Base-by-base conservation (phyloP, 1,139 yeast species). In the Suhomyces yuchorum region DNA sequence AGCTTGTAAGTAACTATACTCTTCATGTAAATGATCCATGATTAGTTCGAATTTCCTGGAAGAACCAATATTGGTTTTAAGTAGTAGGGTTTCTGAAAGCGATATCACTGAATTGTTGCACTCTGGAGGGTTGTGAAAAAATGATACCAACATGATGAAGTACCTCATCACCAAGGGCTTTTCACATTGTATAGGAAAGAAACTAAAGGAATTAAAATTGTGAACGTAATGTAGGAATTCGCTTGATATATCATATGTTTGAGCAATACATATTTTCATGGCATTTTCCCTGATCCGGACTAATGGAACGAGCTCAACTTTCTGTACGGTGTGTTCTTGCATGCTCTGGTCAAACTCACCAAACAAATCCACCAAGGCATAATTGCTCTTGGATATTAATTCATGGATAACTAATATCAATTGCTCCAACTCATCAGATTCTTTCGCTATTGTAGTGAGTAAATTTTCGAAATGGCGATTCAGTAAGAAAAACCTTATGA, bases 21-120 rank as follows among this genome's bases (percentile, higher is more conserved):
- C 42, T n/a, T 47, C 47, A 33, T 24, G 42, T 9, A 52, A 47
- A 35, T 44, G 43, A 11, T 43, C 32, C 24, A 54, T 23, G 2
- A 54, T 44, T 18, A 37, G n/a, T 12, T 46, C 28, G 22, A 54
- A 52, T 11, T 36, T 30, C 7, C 23, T 11, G 18, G 17, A 35
- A 9, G 35, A 17, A 14, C 40, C 49, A 32, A 54, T 24, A 24
- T 54, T 46, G 2, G 49, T 37, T 18, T 43, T 43, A 5, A 44
- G 15, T 20, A 43, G 18, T 2, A 54, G 40, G 3, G 44, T 43
- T 11, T 37, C 28, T 2, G 57, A 52, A 5, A 52, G 30, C 8
- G 49, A 38, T 14, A 49, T 41, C 28, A 54, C 33, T 11, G 43
- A 45, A 4, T 36, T 18, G 24, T 52, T 54, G 8, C 11, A 5